Conservation (phyloP, 768 basidiomycete species). For the Amanita pseudoporphyria region DNA sequence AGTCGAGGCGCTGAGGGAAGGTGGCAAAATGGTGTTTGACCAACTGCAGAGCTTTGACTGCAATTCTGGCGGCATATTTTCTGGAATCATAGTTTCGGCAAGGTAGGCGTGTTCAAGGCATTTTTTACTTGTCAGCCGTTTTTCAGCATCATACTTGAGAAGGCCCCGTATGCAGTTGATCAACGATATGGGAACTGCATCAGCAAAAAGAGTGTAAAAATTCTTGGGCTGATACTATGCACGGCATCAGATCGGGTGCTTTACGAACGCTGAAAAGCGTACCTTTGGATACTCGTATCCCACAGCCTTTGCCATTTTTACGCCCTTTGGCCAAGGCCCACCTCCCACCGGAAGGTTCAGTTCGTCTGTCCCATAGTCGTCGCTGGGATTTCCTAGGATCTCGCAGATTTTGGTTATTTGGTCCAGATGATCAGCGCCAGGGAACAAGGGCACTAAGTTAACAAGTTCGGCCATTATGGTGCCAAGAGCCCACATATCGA, state of each 20-base stretch:
- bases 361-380: slow-evolving; percentile 72
- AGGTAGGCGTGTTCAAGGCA: slow-evolving; percentile 90
- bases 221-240: slow-evolving; percentile 55
- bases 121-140: slow-evolving; percentile 76
- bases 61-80: slow-evolving; percentile 38
- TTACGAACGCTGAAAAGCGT: slow-evolving; percentile 16
- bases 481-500: slow-evolving; percentile 99
- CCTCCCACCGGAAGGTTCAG: slow-evolving; percentile 70
- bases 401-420: slow-evolving; percentile 89
- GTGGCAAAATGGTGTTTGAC: slow-evolving; percentile 14
- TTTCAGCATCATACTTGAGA: slow-evolving; percentile 84
- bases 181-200: slow-evolving; percentile 65
- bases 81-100: slow-evolving; percentile 62
- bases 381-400: slow-evolving; percentile 84
- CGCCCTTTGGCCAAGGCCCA: slow-evolving; percentile 78
- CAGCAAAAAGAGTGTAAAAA: slow-evolving; percentile 67
- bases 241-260: background rate
- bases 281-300: slow-evolving; percentile 92
- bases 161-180: slow-evolving; percentile 90
- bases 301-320: slow-evolving; percentile 77
- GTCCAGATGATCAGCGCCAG: slow-evolving; percentile 86
- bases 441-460: slow-evolving; percentile 92
- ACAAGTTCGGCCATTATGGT: slow-evolving; percentile 97
- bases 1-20: slow-evolving; percentile 36
- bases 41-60: slow-evolving; percentile 1